Evolutionary conservation across 2,329 filamentous ascomycete species (phyloP).

Genomic region (Scolecobasidium constrictum): DNA sequence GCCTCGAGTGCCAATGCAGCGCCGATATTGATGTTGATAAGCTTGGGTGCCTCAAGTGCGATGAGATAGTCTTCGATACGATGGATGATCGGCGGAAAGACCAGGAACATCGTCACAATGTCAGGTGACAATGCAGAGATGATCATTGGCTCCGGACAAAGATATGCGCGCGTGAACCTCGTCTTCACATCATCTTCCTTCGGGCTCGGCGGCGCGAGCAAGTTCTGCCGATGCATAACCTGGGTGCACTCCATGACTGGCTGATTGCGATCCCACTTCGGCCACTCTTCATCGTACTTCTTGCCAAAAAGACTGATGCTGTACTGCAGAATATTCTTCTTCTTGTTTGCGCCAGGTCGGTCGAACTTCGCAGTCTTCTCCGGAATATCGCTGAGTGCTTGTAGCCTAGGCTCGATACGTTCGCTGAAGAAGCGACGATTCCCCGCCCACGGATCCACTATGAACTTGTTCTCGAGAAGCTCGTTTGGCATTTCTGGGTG

Average conservation of each 20-base stretch:
- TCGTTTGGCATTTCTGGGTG: constrained; percentile 26
- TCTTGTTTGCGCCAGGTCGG: constrained; percentile 29
- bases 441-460: constrained; percentile 47
- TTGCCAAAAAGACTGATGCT: constrained; percentile 62
- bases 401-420: constrained; percentile 39
- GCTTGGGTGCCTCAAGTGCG: constrained; percentile 58
- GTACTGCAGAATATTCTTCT: constrained; percentile 68
- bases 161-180: constrained; percentile 44
- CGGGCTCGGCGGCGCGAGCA: constrained; percentile 53
- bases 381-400: constrained; percentile 55
- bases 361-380: constrained; percentile 27
- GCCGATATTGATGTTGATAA: constrained; percentile 53
- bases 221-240: constrained; percentile 68
- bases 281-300: constrained; percentile 19
- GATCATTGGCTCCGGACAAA: constrained; percentile 66
- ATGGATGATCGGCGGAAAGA: constrained; percentile 75
- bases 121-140: constrained; percentile 63
- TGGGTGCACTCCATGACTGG: constrained; percentile 70
- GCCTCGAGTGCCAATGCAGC: constrained; percentile 72
- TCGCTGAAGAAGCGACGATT: constrained; percentile 46
- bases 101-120: constrained; percentile 61
- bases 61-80: constrained; percentile 75
- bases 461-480: constrained; percentile 37
- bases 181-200: constrained; percentile 39
- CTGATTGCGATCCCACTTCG: constrained; percentile 53